These are phyloP conservation scores for Xylariaceae sp. DNA, from an alignment of 2,329 filamentous ascomycete species.

Conservation along the genomic window DNA sequence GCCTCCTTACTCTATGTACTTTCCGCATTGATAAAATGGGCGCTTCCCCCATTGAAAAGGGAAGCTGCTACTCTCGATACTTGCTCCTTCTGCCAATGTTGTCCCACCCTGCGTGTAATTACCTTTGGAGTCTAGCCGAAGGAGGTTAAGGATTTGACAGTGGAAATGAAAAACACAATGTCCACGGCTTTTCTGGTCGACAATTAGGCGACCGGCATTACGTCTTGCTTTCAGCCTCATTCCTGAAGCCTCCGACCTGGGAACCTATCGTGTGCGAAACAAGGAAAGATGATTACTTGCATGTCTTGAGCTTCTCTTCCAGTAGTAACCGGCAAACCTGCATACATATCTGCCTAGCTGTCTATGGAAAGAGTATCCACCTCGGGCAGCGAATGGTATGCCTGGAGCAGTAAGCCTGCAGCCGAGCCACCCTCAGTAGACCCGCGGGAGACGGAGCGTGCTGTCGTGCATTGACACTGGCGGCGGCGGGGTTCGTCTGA, in stretches of 20 bases:
- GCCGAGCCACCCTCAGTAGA: background rate
- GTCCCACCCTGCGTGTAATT: too few relatives aligned
- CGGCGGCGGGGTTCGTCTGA: too few relatives aligned
- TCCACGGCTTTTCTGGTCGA: conserved; percentile 5
- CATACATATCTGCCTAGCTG: background rate
- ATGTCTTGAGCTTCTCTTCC: background rate
- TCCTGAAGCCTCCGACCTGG: conserved; percentile 4
- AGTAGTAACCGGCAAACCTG: background rate
- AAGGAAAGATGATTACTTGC: conserved; percentile 5
- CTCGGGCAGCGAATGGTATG: conserved; percentile 5
- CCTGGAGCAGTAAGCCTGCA: background rate
- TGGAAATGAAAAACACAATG: background rate
- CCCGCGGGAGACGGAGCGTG: too few relatives aligned
- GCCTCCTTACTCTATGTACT: background rate
- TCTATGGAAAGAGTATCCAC: background rate
- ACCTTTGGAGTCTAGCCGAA: background rate
- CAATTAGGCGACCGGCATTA: conserved; percentile 10
- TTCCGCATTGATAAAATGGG: background rate
- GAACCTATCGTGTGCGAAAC: conserved; percentile 6
- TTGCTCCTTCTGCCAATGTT: too few relatives aligned
- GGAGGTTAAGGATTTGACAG: background rate
- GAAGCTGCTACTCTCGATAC: too few relatives aligned
- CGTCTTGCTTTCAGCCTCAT: conserved; percentile 14
- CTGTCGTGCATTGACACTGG: too few relatives aligned
- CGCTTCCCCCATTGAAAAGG: conserved; percentile 7